Base-by-base conservation (phyloP, 169 alveolate species). In the Theileria luwenshuni region DNA sequence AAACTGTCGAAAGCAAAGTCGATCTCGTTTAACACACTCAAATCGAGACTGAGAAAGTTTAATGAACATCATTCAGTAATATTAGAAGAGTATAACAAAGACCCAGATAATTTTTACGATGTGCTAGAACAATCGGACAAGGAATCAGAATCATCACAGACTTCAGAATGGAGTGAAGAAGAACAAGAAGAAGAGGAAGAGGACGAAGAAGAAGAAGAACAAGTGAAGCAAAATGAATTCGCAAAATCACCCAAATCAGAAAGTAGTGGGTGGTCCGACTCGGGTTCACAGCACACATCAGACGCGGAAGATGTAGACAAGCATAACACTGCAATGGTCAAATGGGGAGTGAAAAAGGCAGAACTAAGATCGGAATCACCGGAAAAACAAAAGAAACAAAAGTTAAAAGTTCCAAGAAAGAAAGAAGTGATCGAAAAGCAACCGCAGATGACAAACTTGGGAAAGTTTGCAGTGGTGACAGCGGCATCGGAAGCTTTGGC, bases 271-370 rank as follows among this genome's bases (percentile, higher is more conserved):
- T 91, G 95, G 95, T 91, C 95, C 8, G 87, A 91, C 58, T 86
- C 93, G 28, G 95, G 86, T 10, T 89, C 58, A 21, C 83, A 76
- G 7, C 64, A 68, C 17, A 38, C 65, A 7, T 73, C 83, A 17
- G 93, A 84, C 23, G 74, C 61, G 61, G 92, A 89, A 3, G 94
- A 93, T 19, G 89, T 77, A 45, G 94, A 90, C 76, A 84, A 90
- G 70, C 94, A 91, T 47, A 85, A 90, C 59, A 83, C 87, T 21
- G 95, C 95, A 54, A 73, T 91, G 85, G 92, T 92, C 27, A 91
- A 91, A 69, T 91, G 95, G 95, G 95, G 95, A 38, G 86, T 90
- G 47, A 90, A 91, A 83, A 88, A 87, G 63, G 74, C 81, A 23
- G 91, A 83, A 23, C 80, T 76, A 0, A 76, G 76, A 33, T 35